These are phyloP conservation scores for Hemileccinum rubropunctum DNA, from an alignment of 768 basidiomycete genomes.

Conservation along the genomic window DNA sequence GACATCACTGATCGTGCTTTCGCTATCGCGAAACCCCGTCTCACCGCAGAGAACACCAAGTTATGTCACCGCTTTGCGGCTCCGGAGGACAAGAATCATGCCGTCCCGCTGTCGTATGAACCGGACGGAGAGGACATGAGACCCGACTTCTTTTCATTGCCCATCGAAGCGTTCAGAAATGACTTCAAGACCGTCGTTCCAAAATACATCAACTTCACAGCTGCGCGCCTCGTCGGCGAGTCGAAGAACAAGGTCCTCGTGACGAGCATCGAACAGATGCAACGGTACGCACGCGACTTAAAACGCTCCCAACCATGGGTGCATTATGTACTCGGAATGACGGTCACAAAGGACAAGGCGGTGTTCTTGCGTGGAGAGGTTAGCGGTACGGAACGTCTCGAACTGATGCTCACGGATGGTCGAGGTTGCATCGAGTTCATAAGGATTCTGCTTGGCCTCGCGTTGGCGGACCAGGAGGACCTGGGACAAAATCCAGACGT, in stretches of 20 bases:
- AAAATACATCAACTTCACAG: too few species aligned
- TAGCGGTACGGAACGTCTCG: too few species aligned
- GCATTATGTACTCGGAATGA: neutral
- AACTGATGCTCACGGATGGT: too few species aligned
- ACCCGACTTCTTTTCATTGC: neutral
- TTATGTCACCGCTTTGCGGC: too few species aligned
- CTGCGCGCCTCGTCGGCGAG: too few species aligned
- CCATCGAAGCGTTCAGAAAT: neutral
- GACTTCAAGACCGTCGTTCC: neutral
- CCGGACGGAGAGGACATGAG: neutral
- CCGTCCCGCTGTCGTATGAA: constrained; percentile 32
- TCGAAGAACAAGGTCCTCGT: too few species aligned
- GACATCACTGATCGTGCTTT: too few species aligned
- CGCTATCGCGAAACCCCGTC: too few species aligned
- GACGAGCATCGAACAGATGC: too few species aligned
- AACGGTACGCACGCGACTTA: neutral
- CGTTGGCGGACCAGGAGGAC: too few species aligned
- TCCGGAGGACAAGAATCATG: neutral
- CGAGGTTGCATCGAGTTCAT: too few species aligned
- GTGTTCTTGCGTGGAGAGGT: constrained; percentile 3
- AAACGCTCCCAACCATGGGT: constrained; percentile 1
- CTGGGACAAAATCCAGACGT: neutral
- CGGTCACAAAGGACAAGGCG: neutral
- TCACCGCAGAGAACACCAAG: too few species aligned
- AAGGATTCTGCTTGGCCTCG: constrained; percentile 1